Evolutionary conservation across 768 basidiomycete species (phyloP).

Genomic region (Serendipita sp.): DNA sequence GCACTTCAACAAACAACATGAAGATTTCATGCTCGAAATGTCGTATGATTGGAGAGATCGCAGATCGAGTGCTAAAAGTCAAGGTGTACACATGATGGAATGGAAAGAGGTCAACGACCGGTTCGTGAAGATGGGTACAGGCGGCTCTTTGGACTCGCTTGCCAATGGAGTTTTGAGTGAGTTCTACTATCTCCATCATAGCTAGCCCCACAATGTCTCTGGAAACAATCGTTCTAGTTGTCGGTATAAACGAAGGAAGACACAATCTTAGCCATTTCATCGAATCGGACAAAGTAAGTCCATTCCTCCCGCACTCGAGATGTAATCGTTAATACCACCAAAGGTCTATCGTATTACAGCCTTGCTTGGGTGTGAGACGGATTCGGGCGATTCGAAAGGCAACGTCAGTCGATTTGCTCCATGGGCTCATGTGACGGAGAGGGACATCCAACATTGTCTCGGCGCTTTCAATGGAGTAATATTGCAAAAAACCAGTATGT

Average conservation of each 20-base stretch:
- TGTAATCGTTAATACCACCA: background rate
- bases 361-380: conserved; percentile 85
- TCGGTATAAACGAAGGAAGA: conserved; percentile 80
- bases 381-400: conserved; percentile 87
- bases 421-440: conserved; percentile 72
- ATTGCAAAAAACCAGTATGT: conserved; percentile 87
- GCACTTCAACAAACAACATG: background rate
- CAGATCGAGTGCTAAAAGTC: conserved; percentile 24
- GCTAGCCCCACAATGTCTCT: background rate
- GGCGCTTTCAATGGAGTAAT: conserved; percentile 73
- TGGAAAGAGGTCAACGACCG: conserved; percentile 18
- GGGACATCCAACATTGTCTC: conserved; percentile 53
- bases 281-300: conserved; percentile 69
- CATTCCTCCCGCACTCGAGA: background rate
- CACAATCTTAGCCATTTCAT: conserved; percentile 73
- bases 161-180: conserved; percentile 92
- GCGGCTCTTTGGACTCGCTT: conserved; percentile 89
- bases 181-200: conserved; percentile 13
- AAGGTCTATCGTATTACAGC: conserved; percentile 92
- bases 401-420: conserved; percentile 60
- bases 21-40: background rate
- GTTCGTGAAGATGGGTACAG: conserved; percentile 72
- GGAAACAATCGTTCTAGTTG: conserved; percentile 21
- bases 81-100: conserved; percentile 20
- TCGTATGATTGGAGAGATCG: conserved; percentile 21